phyloP scores from a whole-genome alignment of 306 rosid species.

The Herpetospermum pedunculosum region DNA sequence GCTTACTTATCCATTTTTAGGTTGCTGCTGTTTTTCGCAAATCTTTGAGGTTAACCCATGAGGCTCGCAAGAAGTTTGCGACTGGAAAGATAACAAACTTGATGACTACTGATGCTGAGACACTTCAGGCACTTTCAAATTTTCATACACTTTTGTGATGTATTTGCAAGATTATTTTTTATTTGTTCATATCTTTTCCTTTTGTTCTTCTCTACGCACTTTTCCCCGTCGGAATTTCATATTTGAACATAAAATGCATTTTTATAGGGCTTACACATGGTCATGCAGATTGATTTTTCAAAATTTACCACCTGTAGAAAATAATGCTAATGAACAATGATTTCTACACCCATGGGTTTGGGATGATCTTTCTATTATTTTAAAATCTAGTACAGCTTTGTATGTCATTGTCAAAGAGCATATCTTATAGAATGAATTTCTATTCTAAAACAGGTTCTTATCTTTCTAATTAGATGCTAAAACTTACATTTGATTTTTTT shows the following conservation, averaged over 20 bases:
- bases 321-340: background rate
- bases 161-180: slow-evolving; percentile 2
- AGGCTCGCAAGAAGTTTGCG: slow-evolving; percentile 84
- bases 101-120: slow-evolving; percentile 94
- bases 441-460: background rate
- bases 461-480: background rate
- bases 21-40: slow-evolving; percentile 94
- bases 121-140: slow-evolving; percentile 59
- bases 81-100: slow-evolving; percentile 93
- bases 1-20: slow-evolving; percentile 21
- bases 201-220: background rate
- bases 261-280: background rate
- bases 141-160: background rate
- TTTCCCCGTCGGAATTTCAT: background rate
- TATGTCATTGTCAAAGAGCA: background rate
- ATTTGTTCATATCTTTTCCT: background rate
- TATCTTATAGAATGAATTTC: background rate
- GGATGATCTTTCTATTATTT: too few species aligned
- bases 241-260: background rate
- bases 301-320: background rate
- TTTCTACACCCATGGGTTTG: background rate
- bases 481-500: background rate
- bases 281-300: background rate
- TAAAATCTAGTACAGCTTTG: background rate
- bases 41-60: slow-evolving; percentile 91